phyloP scores from a whole-genome alignment of 1,284 basidiomycete species.

The Apiotrichum domesticum region DNA sequence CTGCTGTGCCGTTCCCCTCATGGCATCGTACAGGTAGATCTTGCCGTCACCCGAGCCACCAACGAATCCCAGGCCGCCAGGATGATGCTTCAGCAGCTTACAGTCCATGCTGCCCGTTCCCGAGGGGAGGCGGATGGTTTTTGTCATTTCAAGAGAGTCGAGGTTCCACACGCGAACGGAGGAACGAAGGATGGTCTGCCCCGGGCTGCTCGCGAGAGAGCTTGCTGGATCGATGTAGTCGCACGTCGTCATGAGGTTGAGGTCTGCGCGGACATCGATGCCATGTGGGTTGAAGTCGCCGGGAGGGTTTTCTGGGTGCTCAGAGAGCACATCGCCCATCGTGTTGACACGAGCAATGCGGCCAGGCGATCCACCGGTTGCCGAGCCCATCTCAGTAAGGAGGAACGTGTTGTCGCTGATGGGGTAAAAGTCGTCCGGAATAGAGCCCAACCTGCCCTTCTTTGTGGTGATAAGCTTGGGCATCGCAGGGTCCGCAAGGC shows the following conservation, averaged over 20 bases:
- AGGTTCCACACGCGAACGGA: conserved; percentile 12
- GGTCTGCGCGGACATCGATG: conserved; percentile 11
- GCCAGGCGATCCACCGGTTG: conserved; percentile 6
- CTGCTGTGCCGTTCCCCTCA: not conserved
- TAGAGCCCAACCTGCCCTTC: not conserved
- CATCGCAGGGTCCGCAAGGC: conserved; percentile 3
- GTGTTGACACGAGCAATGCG: conserved; percentile 3
- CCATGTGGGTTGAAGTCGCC: conserved; percentile 15
- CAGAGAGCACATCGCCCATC: conserved; percentile 6
- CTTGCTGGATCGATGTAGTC: conserved; percentile 10
- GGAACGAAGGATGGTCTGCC: conserved; percentile 3
- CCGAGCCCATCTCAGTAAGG: conserved; percentile 12
- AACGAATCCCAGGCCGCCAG: conserved; percentile 8
- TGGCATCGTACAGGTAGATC: conserved; percentile 12
- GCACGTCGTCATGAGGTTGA: conserved; percentile 13
- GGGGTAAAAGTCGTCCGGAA: conserved; percentile 14
- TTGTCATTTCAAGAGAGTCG: conserved; percentile 5
- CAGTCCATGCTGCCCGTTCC: conserved; percentile 12
- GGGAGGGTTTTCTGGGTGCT: not conserved
- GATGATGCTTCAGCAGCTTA: conserved; percentile 10
- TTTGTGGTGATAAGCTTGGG: conserved; percentile 1
- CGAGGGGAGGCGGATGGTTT: conserved; percentile 5
- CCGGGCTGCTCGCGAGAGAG: conserved; percentile 1
- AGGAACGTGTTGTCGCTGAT: conserved; percentile 10
- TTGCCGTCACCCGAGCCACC: conserved; percentile 13